phyloP scores from a whole-genome alignment of 345 rosid genomes.

The Lepidium aucheri region DNA sequence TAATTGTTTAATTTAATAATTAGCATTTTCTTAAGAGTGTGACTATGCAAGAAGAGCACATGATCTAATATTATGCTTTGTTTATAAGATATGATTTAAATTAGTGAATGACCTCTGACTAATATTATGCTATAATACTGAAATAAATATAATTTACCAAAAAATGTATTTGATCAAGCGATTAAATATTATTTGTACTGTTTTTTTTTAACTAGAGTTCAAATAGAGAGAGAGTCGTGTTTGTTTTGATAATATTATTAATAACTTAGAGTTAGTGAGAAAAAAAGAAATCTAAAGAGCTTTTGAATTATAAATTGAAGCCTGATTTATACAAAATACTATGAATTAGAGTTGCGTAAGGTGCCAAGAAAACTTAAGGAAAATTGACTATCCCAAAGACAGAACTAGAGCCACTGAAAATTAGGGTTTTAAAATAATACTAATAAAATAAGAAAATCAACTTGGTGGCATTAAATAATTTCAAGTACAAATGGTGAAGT shows the following conservation, averaged over 20 bases:
- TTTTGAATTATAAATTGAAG: too few relatives aligned
- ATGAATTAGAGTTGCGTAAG: not conserved
- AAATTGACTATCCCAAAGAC: not conserved
- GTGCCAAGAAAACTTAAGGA: not conserved
- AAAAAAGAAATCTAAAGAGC: too few relatives aligned
- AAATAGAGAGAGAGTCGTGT: too few relatives aligned
- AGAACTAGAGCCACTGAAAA: not conserved
- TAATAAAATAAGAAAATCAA: not conserved
- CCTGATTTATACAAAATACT: too few relatives aligned
- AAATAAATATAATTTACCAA: not conserved
- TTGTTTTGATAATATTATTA: too few relatives aligned
- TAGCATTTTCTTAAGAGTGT: not conserved
- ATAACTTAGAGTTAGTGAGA: too few relatives aligned
- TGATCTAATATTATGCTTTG: slow-evolving; percentile 8
- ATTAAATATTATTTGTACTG: too few relatives aligned
- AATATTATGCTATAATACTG: not conserved
- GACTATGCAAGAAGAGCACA: slow-evolving; percentile 17
- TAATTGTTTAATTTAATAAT: not conserved
- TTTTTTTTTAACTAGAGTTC: too few relatives aligned
- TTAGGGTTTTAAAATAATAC: not conserved
- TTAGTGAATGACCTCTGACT: not conserved
- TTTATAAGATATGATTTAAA: not conserved
- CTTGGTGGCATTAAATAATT: not conserved
- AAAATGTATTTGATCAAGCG: too few relatives aligned
- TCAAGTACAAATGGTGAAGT: slow-evolving; percentile 1